Evolutionary conservation across 257 asterid genomes (phyloP), one percentile per base, ranked within the genome.

Genomic region (Gentiana straminea): DNA sequence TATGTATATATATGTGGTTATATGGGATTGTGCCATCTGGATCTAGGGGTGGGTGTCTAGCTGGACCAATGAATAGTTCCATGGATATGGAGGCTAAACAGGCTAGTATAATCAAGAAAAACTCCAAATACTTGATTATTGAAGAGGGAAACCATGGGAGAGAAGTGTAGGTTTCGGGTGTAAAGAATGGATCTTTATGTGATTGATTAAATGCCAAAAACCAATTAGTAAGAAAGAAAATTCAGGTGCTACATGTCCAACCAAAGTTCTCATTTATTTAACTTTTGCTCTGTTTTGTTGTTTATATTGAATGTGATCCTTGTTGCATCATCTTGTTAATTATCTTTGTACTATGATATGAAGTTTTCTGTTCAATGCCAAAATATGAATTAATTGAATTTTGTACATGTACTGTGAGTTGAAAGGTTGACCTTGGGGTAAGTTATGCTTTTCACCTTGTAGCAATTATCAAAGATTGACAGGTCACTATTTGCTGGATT

Each of bases 191-290:
- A 72, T 84, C 57, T 72, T 84, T 64, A 77, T 72, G 68, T 79
- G 73, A 70, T 78, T 84, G 73, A 86, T 62, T 33, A 86, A 77
- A 54, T 86, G 94, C 96, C 95, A 88, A 1, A 81, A 70, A 60
- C 96, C 96, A 8, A 84, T 62, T 36, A 83, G 24, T 47, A 75
- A 66, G 80, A 78, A 87, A 5, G 81, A 87, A 41, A 79, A 67
- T 9, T 94, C 96, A 37, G 89, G 75, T 51, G 81, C 71, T 2
- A 82, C 84, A 70, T 87, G 94, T 36, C 96, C 96, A 33, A 70
- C 65, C 38, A 78, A 57, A 59, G 81, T 79, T 32, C 96, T 94
- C 79, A 76, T 79, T 3, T 49, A 65, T 41, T 4, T 47, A 32
- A 1, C 57, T 38, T 2, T 33, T 35, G 12, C 13, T 33, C 35